These are phyloP conservation scores for Euphrasia arctica DNA, from an alignment of 305 asterid genomes.

Conservation along the genomic window DNA sequence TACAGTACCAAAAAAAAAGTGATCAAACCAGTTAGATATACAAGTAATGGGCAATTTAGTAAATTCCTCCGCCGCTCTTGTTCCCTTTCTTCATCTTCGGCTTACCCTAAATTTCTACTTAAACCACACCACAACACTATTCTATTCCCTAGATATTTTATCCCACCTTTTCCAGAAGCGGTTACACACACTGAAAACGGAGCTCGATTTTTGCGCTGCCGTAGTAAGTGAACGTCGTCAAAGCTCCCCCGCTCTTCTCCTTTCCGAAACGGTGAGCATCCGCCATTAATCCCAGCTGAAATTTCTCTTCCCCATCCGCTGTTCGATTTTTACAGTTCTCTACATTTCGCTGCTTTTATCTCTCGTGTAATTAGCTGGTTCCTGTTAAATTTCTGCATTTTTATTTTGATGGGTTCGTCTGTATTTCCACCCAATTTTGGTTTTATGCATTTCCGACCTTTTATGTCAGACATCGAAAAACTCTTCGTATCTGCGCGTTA, in stretches of 20 bases:
- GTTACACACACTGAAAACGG: slow-evolving; percentile 23
- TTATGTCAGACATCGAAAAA: slow-evolving; percentile 20
- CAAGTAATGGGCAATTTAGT: background rate
- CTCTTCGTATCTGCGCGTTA: slow-evolving; percentile 5
- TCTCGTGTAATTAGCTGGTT: background rate
- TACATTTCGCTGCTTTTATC: slow-evolving; percentile 13
- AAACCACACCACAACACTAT: slow-evolving; percentile 13
- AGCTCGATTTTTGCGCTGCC: slow-evolving; percentile 27
- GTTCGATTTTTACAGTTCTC: background rate
- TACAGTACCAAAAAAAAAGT: too few relatives aligned
- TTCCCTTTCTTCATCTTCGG: background rate
- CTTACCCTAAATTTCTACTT: slow-evolving; percentile 25
- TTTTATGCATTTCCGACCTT: slow-evolving; percentile 9
- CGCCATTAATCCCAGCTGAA: too few relatives aligned
- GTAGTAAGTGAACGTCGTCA: slow-evolving; percentile 24
- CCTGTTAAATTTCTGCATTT: slow-evolving; percentile 14
- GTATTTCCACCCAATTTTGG: slow-evolving; percentile 17
- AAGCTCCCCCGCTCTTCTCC: slow-evolving; percentile 13
- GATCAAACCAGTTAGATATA: background rate
- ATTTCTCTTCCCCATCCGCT: background rate
- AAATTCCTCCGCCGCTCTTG: background rate
- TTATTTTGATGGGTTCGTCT: slow-evolving; percentile 23
- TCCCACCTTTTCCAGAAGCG: slow-evolving; percentile 30
- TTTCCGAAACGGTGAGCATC: background rate
- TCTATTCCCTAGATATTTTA: slow-evolving; percentile 23